Conservation (phyloP, 306 rosid genomes). For the Erythrophleum fordii region DNA sequence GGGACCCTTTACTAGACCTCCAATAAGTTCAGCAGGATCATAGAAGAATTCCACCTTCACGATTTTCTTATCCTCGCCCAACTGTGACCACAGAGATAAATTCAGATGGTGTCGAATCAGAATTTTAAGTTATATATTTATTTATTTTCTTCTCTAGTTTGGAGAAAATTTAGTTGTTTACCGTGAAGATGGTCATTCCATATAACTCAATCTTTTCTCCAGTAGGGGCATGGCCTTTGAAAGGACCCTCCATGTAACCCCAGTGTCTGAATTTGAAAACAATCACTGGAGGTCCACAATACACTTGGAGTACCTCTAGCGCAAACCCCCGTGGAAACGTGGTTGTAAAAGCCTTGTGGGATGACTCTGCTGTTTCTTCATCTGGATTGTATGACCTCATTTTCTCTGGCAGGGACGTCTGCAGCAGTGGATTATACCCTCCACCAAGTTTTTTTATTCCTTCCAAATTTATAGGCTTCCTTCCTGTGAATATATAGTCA, state of each 20-base stretch:
- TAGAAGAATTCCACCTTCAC: slow-evolving; percentile 75
- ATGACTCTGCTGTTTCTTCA: slow-evolving; percentile 42
- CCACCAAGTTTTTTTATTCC: slow-evolving; percentile 63
- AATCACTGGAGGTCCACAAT: slow-evolving; percentile 63
- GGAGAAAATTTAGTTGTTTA: neutral
- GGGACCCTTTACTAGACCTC: slow-evolving; percentile 61
- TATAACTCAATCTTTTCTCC: slow-evolving; percentile 52
- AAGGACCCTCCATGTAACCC: slow-evolving; percentile 80
- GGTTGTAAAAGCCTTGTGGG: slow-evolving; percentile 46
- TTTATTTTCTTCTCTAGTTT: neutral
- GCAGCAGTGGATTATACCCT: slow-evolving; percentile 60
- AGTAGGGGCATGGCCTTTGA: slow-evolving; percentile 40
- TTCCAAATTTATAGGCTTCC: slow-evolving; percentile 45
- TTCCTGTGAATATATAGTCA: slow-evolving; percentile 55
- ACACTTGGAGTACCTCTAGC: slow-evolving; percentile 56
- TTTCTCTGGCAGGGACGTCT: slow-evolving; percentile 59
- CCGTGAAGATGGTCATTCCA: slow-evolving; percentile 64
- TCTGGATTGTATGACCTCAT: slow-evolving; percentile 56
- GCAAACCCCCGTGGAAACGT: slow-evolving; percentile 77
- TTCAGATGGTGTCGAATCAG: neutral
- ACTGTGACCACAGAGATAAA: slow-evolving; percentile 34
- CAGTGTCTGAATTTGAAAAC: slow-evolving; percentile 78
- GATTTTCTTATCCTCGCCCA: slow-evolving; percentile 53
- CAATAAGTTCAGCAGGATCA: slow-evolving; percentile 69
- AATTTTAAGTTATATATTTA: neutral